Evolutionary conservation across 441 rosid genomes (phyloP), one percentile per base, ranked within the genome.

Genomic region (Monsonia emarginata): DNA sequence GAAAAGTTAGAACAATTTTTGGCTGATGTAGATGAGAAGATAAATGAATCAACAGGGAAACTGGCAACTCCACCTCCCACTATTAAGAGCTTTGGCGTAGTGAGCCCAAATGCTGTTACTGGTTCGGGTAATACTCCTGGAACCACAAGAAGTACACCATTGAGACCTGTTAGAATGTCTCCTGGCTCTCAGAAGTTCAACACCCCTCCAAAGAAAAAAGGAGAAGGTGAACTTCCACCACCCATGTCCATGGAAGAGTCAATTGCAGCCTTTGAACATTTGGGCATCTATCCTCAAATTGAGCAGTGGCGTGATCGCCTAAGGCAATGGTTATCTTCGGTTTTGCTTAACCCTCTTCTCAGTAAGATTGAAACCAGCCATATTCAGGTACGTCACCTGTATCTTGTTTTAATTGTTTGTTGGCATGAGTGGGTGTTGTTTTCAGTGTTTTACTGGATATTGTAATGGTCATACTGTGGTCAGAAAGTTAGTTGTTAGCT

Each of bases 161-260:
- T 88, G 78, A 83, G 97, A 78, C 83, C 87, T 59, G 97, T 93
- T 69, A 85, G 97, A 82, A 86, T 93, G 96, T 93, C 98, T 81
- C 98, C 97, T 65, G 84, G 91, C 71, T 90, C 90, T 58, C 97
- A 90, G 79, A 93, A 93, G 72, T 90, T 87, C 79, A 81, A 85
- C 30, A 90, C 98, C 65, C 95, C 98, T 48, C 96, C 96, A 32
- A 90, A 93, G 84, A 93, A 90, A 80, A 93, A 90, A 81, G 97
- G 96, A 80, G 97, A 93, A 62, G 96, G 95, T 21, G 95, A 94
- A 19, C 83, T 88, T 79, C 96, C 97, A 75, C 77, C 81, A 18
- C 87, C 97, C 50, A 90, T 94, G 96, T 87, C 98, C 64, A 73
- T 90, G 75, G 96, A 90, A 80, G 95, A 86, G 72, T 79, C 95